phyloP scores from a whole-genome alignment of 2,329 filamentous ascomycete species.

The Trichoderma sp. region DNA sequence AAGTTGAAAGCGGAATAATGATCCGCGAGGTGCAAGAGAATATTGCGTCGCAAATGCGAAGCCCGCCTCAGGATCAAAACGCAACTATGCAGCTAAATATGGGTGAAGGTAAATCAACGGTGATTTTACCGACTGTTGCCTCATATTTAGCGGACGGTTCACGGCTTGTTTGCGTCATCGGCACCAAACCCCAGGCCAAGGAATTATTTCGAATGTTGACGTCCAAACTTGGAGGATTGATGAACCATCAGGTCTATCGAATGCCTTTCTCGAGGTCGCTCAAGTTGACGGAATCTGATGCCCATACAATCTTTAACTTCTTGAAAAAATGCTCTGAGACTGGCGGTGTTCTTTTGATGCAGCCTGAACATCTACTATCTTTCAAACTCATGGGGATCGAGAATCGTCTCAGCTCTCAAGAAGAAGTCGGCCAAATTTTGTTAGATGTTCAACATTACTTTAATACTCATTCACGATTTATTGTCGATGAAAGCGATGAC shows the following conservation, averaged over 20 bases:
- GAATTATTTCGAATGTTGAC: constrained; percentile 49
- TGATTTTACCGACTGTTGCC: constrained; percentile 65
- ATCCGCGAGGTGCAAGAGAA: constrained; percentile 59
- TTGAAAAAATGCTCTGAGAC: background rate
- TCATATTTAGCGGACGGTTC: constrained; percentile 49
- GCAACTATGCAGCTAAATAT: constrained; percentile 66
- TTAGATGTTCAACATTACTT: constrained; percentile 46
- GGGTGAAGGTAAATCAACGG: constrained; percentile 68
- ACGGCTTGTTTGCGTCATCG: constrained; percentile 56
- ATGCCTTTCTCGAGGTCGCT: constrained; percentile 54
- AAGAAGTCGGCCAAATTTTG: constrained; percentile 34
- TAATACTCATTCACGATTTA: constrained; percentile 46
- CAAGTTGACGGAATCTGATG: background rate
- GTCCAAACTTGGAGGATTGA: constrained; percentile 34
- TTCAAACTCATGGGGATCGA: constrained; percentile 63
- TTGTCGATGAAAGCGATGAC: constrained; percentile 66
- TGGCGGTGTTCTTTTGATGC: constrained; percentile 57
- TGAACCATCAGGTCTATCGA: constrained; percentile 47
- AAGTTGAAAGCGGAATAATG: constrained; percentile 61
- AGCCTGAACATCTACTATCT: constrained; percentile 64
- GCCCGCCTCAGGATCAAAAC: constrained; percentile 42
- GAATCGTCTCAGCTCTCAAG: constrained; percentile 34
- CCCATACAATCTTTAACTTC: background rate
- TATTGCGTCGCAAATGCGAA: constrained; percentile 57
- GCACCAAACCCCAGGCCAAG: constrained; percentile 58